Evolutionary conservation across 2,329 filamentous ascomycete genomes (phyloP), one percentile per base, ranked within the genome.

Genomic region (Sporothrix brasiliensis): DNA sequence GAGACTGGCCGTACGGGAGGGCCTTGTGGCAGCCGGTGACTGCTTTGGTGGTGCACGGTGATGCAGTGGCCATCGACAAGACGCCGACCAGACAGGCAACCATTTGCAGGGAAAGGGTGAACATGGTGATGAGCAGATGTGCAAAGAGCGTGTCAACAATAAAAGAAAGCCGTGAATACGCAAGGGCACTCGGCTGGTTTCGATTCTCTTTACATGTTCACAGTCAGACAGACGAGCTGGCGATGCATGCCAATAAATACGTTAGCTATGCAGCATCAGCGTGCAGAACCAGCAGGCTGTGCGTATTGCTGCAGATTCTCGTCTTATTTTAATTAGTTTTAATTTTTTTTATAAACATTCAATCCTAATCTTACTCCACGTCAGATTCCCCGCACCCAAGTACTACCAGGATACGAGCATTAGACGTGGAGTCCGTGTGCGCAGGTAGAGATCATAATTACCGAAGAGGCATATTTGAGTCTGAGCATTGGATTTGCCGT

Each of bases 1-100:
- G 27, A 16, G 27, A 13, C 63, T 66, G 63, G 47, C 47, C 44
- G 27, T 24, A 3, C 3, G 61, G 63, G 27, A 66, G 27, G 16
- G 24, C 16, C 47, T 66, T 66, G 63, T 27, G 27, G 19, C 63
- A 66, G 63, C 63, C 63, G 10, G 34, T 24, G 9, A 3, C 41
- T 9, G 19, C 5, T 14, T 49, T 63, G 41, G 60, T 13, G 41
- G 60, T 13, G 27, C 4, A 49, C 13, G 60, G 60, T 21, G 41
- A 63, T 5, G 60, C 60, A 16, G n/a, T 47, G 21, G 21, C 60
- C 1, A 10, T 21, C 21, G 60, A 63, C 39, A 63, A 30, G 41
- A 63, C 7, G 39, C 41, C 39, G 60, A 41, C 41, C 6, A 63
- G 24, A 14, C n/a, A 49, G 21, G 41, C 21, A 21, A 63, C 21